Conservation (phyloP, 2,329 filamentous ascomycete genomes). For the Neonectria hederae region DNA sequence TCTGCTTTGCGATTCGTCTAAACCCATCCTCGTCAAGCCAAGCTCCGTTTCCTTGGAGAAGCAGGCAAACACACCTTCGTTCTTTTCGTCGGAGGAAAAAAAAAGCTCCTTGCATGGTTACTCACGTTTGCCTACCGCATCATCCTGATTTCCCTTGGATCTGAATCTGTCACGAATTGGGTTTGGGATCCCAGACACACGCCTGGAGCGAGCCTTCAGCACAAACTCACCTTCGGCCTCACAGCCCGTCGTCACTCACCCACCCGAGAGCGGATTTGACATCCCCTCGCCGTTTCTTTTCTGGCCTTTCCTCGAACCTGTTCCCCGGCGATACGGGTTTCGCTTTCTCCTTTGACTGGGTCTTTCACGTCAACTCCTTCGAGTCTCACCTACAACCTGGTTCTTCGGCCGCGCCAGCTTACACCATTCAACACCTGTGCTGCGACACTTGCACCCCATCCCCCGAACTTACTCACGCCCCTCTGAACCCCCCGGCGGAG, state of each 20-base stretch:
- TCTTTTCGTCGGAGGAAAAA: slow-evolving; percentile 29
- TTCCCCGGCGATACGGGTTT: slow-evolving; percentile 35
- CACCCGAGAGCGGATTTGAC: slow-evolving; percentile 38
- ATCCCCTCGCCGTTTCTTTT: slow-evolving; percentile 34
- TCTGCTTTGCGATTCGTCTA: slow-evolving; percentile 19
- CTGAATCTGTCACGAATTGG: slow-evolving; percentile 33
- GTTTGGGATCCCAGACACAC: slow-evolving; percentile 31
- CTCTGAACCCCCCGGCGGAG: slow-evolving; percentile 39
- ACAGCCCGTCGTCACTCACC: slow-evolving; percentile 23
- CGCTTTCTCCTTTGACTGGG: slow-evolving; percentile 20
- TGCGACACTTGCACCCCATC: slow-evolving; percentile 20
- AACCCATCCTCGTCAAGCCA: slow-evolving; percentile 14
- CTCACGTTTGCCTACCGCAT: slow-evolving; percentile 12
- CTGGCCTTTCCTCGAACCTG: slow-evolving; percentile 22
- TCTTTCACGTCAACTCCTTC: slow-evolving; percentile 26
- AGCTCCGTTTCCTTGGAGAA: slow-evolving; percentile 33
- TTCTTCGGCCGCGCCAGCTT: slow-evolving; percentile 22
- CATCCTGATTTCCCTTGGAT: slow-evolving; percentile 36
- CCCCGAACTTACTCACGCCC: not conserved
- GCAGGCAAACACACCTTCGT: slow-evolving; percentile 35
- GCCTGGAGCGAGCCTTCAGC: slow-evolving; percentile 41
- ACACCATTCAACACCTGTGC: slow-evolving; percentile 18
- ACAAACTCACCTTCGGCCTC: slow-evolving; percentile 21
- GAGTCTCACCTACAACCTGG: slow-evolving; percentile 21
- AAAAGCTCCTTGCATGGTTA: slow-evolving; percentile 21